Conservation (phyloP, 768 basidiomycete genomes). For the Mycena sanguinolenta region DNA sequence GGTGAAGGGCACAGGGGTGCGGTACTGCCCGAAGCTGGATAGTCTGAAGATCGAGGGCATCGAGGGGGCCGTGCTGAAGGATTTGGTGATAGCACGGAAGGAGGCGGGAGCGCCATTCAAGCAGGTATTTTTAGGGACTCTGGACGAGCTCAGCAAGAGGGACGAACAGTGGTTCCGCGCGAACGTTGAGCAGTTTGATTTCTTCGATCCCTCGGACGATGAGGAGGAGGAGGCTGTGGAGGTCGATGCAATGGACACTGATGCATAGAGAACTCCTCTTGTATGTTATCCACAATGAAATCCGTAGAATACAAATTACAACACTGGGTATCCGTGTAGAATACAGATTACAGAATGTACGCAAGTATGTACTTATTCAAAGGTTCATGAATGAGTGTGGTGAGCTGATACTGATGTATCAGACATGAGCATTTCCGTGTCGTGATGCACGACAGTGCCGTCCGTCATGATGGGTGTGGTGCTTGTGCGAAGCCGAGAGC, state of each 20-base stretch:
- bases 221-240: slow-evolving; percentile 48
- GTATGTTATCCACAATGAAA: too few relatives aligned
- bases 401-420: background rate
- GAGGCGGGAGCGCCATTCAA: slow-evolving; percentile 61
- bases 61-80: slow-evolving; percentile 54
- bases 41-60: slow-evolving; percentile 62
- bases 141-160: slow-evolving; percentile 54
- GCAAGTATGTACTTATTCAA: background rate
- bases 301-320: too few relatives aligned
- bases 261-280: slow-evolving; percentile 2
- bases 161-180: slow-evolving; percentile 66
- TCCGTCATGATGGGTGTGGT: slow-evolving; percentile 43
- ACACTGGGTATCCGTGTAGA: background rate
- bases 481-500: slow-evolving; percentile 61
- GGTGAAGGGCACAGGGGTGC: slow-evolving; percentile 45
- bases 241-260: slow-evolving; percentile 44
- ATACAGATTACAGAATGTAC: background rate
- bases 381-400: slow-evolving; percentile 1
- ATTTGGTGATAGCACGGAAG: slow-evolving; percentile 59
- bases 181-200: slow-evolving; percentile 65
- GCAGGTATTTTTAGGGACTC: slow-evolving; percentile 60
- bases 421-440: background rate
- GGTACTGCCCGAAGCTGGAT: slow-evolving; percentile 66
- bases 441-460: background rate
- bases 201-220: slow-evolving; percentile 69